Evolutionary conservation across 2,329 filamentous ascomycete genomes (phyloP).

Genomic region (Gaeumannomyces sp.): DNA sequence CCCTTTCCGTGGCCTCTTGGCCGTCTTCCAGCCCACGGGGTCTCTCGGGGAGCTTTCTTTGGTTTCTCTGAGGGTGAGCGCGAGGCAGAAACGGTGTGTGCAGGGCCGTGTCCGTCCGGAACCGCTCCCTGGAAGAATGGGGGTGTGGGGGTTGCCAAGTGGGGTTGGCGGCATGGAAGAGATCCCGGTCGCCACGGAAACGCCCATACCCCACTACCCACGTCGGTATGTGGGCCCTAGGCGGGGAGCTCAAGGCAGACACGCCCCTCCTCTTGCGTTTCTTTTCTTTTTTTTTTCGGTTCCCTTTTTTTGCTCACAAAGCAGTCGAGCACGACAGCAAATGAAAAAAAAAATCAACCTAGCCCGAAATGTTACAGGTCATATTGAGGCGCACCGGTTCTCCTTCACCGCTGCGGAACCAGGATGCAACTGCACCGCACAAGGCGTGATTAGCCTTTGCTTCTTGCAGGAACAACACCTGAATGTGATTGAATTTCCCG

Average conservation of each 20-base stretch:
- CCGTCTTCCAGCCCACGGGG: not conserved
- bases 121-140: not conserved
- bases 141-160: not conserved
- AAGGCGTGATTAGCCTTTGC: not conserved
- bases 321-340: too few relatives aligned
- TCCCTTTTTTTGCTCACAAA: too few relatives aligned
- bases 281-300: slow-evolving; percentile 3
- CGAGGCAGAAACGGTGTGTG: not conserved
- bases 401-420: not conserved
- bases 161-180: not conserved
- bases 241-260: not conserved
- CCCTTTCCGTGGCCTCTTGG: too few relatives aligned
- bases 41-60: not conserved
- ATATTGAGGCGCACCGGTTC: not conserved
- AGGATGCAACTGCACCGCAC: not conserved
- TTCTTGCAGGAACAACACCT: not conserved
- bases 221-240: not conserved
- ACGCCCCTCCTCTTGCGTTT: not conserved
- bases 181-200: not conserved
- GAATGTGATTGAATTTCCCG: not conserved
- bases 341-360: too few relatives aligned
- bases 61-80: too few relatives aligned
- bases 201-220: not conserved
- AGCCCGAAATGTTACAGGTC: not conserved
- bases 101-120: not conserved